A percentile compares a stretch with the other conserved stretches of the same genome.
These are phyloP conservation scores for Cyberlindnera sargentensis DNA, from an alignment of 805 yeast species.

Conservation along the genomic window DNA sequence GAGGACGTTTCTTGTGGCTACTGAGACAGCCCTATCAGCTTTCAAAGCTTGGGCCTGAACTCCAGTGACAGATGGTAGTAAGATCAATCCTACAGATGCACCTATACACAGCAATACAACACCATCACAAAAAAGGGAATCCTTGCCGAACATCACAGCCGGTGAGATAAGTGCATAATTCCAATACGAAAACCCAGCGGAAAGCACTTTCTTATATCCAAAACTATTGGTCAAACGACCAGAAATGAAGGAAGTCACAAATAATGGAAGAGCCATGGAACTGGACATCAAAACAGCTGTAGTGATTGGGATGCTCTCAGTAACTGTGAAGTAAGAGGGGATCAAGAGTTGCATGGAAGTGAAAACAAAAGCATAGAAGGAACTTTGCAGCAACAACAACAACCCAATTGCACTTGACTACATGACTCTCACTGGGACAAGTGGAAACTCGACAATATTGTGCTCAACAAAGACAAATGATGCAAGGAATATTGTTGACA, in stretches of 20 bases:
- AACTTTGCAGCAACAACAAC: slow-evolving; percentile 12
- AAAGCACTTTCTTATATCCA: slow-evolving; percentile 36
- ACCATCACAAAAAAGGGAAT: slow-evolving; percentile 17
- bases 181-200: slow-evolving; percentile 37
- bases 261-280: slow-evolving; percentile 39
- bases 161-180: slow-evolving; percentile 32
- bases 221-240: slow-evolving; percentile 39
- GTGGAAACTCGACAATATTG: slow-evolving; percentile 40
- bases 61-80: slow-evolving; percentile 32
- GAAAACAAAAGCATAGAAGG: slow-evolving; percentile 44
- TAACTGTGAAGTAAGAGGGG: slow-evolving; percentile 36
- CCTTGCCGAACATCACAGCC: slow-evolving; percentile 30
- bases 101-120: slow-evolving; percentile 32
- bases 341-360: slow-evolving; percentile 40
- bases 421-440: slow-evolving; percentile 38
- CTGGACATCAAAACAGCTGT: slow-evolving; percentile 18
- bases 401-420: not conserved
- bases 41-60: slow-evolving; percentile 48
- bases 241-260: slow-evolving; percentile 34
- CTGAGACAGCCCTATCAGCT: slow-evolving; percentile 50
- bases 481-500: slow-evolving; percentile 24
- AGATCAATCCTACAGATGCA: slow-evolving; percentile 32
- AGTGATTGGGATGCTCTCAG: slow-evolving; percentile 22
- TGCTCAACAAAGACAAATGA: slow-evolving; percentile 40
- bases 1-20: slow-evolving; percentile 48